Conservation (phyloP, 2,329 filamentous ascomycete species). For the Penicillium sumatraense region DNA sequence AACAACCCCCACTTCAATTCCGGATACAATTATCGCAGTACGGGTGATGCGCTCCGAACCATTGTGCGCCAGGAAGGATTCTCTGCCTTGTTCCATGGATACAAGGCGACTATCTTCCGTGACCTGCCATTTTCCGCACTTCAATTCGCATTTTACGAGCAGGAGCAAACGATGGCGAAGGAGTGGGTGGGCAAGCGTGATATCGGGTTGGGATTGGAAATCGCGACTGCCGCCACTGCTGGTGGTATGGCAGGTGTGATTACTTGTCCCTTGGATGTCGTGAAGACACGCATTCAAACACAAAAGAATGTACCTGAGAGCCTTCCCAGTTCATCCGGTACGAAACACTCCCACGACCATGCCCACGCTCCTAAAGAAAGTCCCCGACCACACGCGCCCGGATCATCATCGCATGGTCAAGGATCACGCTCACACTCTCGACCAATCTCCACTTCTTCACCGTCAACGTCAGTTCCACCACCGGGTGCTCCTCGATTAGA, state of each 20-base stretch:
- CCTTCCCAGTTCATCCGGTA: constrained; percentile 23
- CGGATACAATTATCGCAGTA: constrained; percentile 94
- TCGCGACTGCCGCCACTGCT: constrained; percentile 85
- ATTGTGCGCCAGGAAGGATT: constrained; percentile 84
- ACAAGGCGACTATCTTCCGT: constrained; percentile 91
- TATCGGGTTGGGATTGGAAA: constrained; percentile 83
- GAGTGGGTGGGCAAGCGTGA: constrained; percentile 78
- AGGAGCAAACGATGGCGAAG: constrained; percentile 82
- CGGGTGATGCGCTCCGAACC: constrained; percentile 79
- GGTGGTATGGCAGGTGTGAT: constrained; percentile 92
- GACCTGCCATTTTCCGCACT: constrained; percentile 95
- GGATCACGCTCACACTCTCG: constrained; percentile 61
- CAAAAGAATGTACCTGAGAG: constrained; percentile 67
- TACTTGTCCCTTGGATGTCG: constrained; percentile 94
- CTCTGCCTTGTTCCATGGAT: constrained; percentile 90
- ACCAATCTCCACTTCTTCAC: constrained; percentile 85
- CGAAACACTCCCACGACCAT: constrained; percentile 35
- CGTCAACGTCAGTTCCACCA: constrained; percentile 78
- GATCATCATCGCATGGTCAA: constrained; percentile 26
- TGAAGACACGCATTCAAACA: constrained; percentile 95
- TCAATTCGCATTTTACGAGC: constrained; percentile 98
- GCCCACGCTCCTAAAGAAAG: constrained; percentile 34
- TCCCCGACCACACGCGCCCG: constrained; percentile 29
- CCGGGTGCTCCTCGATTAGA: constrained; percentile 81
- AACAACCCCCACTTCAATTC: constrained; percentile 94